Evolutionary conservation across 805 yeast species (phyloP).

Genomic region (Sugiyamaella marilandica): DNA sequence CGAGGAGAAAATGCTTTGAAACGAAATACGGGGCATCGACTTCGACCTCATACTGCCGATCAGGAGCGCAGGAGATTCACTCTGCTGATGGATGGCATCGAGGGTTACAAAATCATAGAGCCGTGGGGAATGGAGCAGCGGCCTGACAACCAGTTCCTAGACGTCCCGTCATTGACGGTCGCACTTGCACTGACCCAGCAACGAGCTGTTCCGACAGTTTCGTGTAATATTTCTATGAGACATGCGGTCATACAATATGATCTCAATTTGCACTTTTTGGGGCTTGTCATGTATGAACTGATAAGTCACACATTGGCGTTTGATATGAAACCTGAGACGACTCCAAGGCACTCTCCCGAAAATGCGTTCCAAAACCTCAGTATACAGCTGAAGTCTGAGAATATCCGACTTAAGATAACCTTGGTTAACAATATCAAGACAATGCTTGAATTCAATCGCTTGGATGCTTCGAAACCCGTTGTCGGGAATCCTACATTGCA

Average conservation of each 20-base stretch:
- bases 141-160: conserved; percentile 21
- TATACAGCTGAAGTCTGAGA: conserved; percentile 30
- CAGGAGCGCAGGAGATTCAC: conserved; percentile 19
- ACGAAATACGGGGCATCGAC: background rate
- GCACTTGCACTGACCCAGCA: conserved; percentile 19
- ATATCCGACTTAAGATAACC: conserved; percentile 34
- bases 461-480: conserved; percentile 29
- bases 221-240: conserved; percentile 22
- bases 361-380: conserved; percentile 9
- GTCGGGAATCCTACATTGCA: conserved; percentile 29
- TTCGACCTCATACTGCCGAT: background rate
- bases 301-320: conserved; percentile 38
- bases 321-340: conserved; percentile 3
- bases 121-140: conserved; percentile 21
- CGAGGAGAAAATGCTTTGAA: conserved; percentile 7
- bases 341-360: background rate
- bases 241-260: conserved; percentile 25
- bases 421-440: conserved; percentile 46
- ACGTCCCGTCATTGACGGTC: conserved; percentile 27
- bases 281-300: conserved; percentile 43
- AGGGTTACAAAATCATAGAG: conserved; percentile 22
- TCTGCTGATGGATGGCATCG: conserved; percentile 13
- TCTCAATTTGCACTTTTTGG: conserved; percentile 40
- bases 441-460: conserved; percentile 42
- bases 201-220: conserved; percentile 12